Evolutionary conservation across 257 asterid genomes (phyloP), one percentile per base, ranked within the genome.

Genomic region (Pogostemon cablin): DNA sequence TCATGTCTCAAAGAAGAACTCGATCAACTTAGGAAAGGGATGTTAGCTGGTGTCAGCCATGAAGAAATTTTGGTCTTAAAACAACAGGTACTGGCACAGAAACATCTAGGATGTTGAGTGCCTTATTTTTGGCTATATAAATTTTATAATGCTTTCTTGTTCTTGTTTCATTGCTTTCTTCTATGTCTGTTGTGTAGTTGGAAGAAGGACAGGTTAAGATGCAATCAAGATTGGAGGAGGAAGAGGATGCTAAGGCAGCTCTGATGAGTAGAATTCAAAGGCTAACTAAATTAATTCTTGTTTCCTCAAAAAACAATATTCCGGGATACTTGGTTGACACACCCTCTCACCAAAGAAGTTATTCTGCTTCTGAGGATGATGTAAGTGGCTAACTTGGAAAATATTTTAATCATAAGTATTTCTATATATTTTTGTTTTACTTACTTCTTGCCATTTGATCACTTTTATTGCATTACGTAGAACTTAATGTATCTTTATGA

Each of bases 161-260:
- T 39, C 49, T 75, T 20, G 62, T 52, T 69, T 68, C 34, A 12
- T 64, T 69, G 4, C 37, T 71, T 63, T 42, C 38, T 53, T 67
- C 39, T 59, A 38, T 73, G 69, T 58, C 59, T 25, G 54, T 42
- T 68, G 52, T 44, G 54, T 76, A 95, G 99, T 85, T 95, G 87
- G 98, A 95, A 86, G 97, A 90, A 83, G 99, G 99, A 49, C 99
- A 95, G 85, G 87, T 88, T 62, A 95, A 92, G 89, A 91, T 95
- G 99, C 98, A 88, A 74, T 95, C 97, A 55, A 87, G 99, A 75
- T 83, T 95, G 85, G 99, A 95, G 86, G 99, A 95, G 86, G 99
- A 95, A 72, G 99, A 95, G 79, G 99, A 95, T 63, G 98, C 97
- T 65, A 95, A 95, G 87, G 88, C 90, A 39, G 99, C 99, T 82